phyloP scores from a whole-genome alignment of 129 eudicot genomes.

The Scalesia atractyloides region DNA sequence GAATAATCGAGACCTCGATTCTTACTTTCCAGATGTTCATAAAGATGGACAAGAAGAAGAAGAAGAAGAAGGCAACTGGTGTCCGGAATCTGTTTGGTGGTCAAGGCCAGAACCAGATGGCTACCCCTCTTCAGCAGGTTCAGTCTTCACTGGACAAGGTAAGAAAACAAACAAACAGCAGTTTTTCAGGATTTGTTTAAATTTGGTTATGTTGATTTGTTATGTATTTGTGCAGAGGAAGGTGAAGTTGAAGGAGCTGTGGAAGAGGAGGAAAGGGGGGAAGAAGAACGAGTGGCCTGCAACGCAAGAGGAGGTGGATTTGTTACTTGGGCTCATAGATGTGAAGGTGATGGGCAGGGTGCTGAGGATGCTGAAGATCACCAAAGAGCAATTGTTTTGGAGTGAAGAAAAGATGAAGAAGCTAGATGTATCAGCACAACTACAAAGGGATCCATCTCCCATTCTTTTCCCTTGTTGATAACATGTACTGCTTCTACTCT shows the following conservation, averaged over 20 bases:
- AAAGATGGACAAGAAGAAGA: conserved; percentile 79
- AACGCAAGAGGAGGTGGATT: conserved; percentile 63
- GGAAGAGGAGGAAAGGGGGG: conserved; percentile 72
- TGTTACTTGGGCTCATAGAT: conserved; percentile 70
- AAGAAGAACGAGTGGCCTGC: conserved; percentile 80
- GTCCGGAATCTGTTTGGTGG: conserved; percentile 66
- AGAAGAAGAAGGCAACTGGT: conserved; percentile 49
- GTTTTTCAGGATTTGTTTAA: not conserved
- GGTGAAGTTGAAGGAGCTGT: conserved; percentile 77
- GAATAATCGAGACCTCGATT: conserved; percentile 68
- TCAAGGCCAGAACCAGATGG: conserved; percentile 79
- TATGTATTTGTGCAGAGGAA: conserved; percentile 51
- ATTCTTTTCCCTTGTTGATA: conserved; percentile 72
- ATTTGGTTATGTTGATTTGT: not conserved
- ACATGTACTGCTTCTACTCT: conserved; percentile 5
- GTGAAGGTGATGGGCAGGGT: conserved; percentile 69
- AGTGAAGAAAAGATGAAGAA: conserved; percentile 95
- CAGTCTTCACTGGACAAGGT: conserved; percentile 84
- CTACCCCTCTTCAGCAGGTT: conserved; percentile 78
- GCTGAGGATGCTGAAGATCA: conserved; percentile 62
- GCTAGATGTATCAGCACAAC: conserved; percentile 52
- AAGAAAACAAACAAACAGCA: not conserved
- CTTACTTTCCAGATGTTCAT: conserved; percentile 67
- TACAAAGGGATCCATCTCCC: conserved; percentile 91
- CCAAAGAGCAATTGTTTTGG: conserved; percentile 83